Evolutionary conservation across 257 asterid species (phyloP), one percentile per base, ranked within the genome.

Genomic region (Nicotiana sylvestris): DNA sequence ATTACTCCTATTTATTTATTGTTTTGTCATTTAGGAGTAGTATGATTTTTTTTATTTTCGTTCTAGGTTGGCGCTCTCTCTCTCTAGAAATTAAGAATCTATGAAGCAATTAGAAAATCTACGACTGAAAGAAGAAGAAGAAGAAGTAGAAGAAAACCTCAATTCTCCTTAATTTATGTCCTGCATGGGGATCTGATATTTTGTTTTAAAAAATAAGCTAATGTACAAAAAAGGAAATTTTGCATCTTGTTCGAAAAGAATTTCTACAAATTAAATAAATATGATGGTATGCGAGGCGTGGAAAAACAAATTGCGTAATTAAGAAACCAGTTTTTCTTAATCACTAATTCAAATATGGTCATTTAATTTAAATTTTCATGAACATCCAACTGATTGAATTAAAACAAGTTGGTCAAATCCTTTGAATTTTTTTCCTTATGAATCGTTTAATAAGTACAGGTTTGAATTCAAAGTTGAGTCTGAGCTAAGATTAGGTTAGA

Each of bases 401-500:
- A 43, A 70, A 70, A 70, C 35, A 43, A 21, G 21, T 21, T 72
- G 61, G 60, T 21, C 61, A 72, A 46, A 25, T 46, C 17, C 60
- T 72, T 72, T 72, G 37, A 72, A n/a, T 4, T 69, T 9, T n/a
- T 35, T 9, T 1, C 29, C 56, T 2, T 37, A 39, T 70, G 77
- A 39, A 69, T 69, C 3, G n/a, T 69, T 35, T 69, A 69, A 39
- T 39, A 39, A 39, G 10, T 4, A 33, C 37, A 43, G 11, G 46
- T 74, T 27, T 74, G 46, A 74, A 74, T 51, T 74, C 80, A 74
- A 74, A 74, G 64, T 74, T 74, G 80, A 13, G 25, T 49, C 15
- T 74, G 64, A 51, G 80, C 80, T 15, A 74, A 49, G 80, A 74
- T 74, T 74, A 27, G 80, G 60, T 74, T 51, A 74, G 27, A 74